Conservation (phyloP, 345 rosid genomes). For the Combretum micranthum region DNA sequence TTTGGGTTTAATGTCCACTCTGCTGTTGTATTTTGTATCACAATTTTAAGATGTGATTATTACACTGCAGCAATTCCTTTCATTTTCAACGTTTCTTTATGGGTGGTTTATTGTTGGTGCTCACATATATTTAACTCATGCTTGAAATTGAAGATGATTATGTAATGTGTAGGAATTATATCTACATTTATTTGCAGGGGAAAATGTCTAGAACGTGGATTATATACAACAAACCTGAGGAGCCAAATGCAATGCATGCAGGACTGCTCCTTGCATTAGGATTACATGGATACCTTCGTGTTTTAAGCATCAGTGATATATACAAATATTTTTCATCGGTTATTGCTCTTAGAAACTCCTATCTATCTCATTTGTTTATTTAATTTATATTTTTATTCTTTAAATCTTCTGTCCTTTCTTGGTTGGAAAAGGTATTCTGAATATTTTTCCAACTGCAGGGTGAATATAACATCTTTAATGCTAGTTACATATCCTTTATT, state of each 20-base stretch:
- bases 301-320: conserved; percentile 67
- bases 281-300: conserved; percentile 85
- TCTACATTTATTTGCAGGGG: conserved; percentile 48
- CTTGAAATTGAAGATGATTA: too few species aligned
- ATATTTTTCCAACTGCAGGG: not conserved
- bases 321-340: conserved; percentile 87
- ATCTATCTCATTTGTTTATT: conserved; percentile 6
- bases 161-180: too few species aligned
- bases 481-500: conserved; percentile 4
- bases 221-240: conserved; percentile 79
- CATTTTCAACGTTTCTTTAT: too few species aligned
- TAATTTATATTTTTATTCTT: not conserved
- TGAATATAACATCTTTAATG: not conserved
- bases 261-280: conserved; percentile 95
- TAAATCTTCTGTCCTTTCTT: not conserved
- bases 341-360: conserved; percentile 10
- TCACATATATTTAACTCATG: too few species aligned
- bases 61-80: too few species aligned
- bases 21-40: too few species aligned
- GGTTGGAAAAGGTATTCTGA: too few species aligned
- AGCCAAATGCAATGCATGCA: conserved; percentile 80
- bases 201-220: conserved; percentile 97
- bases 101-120: too few species aligned
- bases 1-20: not conserved
- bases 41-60: too few species aligned